These are phyloP conservation scores for Coniochaeta hoffmannii DNA, from an alignment of 2,329 filamentous ascomycete genomes.

Conservation along the genomic window DNA sequence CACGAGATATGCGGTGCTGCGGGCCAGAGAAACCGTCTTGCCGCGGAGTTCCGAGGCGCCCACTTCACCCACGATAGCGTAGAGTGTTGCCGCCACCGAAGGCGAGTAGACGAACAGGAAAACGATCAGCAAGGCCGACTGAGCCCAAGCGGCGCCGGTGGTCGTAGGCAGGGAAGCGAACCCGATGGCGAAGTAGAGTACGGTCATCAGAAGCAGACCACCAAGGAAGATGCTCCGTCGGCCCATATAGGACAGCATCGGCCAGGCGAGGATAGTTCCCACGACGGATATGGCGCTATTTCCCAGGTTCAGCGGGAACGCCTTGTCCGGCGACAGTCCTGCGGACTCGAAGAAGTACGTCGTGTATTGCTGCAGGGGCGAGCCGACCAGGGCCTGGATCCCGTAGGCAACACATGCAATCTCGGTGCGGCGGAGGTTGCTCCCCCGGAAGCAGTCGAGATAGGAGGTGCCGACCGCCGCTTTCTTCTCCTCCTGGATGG, in stretches of 20 bases:
- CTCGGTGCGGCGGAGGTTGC: slow-evolving; percentile 24
- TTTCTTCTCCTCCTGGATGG: slow-evolving; percentile 22
- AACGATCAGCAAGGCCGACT: slow-evolving; percentile 37
- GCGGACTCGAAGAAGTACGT: slow-evolving; percentile 23
- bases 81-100: slow-evolving; percentile 28
- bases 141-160: slow-evolving; percentile 24
- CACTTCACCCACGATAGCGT: slow-evolving; percentile 29
- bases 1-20: slow-evolving; percentile 38
- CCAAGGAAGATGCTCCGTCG: not conserved
- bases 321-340: too few species aligned
- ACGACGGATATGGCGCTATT: not conserved
- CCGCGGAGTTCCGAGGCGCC: slow-evolving; percentile 34
- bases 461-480: slow-evolving; percentile 22
- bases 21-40: slow-evolving; percentile 37
- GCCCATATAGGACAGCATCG: not conserved
- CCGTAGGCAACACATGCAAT: slow-evolving; percentile 16
- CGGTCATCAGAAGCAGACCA: not conserved
- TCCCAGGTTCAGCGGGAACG: not conserved
- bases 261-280: not conserved
- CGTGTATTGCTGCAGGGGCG: slow-evolving; percentile 17
- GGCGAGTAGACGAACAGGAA: slow-evolving; percentile 36
- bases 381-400: slow-evolving; percentile 13
- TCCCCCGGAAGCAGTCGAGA: slow-evolving; percentile 27
- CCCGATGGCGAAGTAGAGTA: not conserved
- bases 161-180: not conserved